Percentiles rank a stretch among this genome's conserved stretches.
phyloP scores from a whole-genome alignment of 768 basidiomycete species.

The Cyathus striatus region DNA sequence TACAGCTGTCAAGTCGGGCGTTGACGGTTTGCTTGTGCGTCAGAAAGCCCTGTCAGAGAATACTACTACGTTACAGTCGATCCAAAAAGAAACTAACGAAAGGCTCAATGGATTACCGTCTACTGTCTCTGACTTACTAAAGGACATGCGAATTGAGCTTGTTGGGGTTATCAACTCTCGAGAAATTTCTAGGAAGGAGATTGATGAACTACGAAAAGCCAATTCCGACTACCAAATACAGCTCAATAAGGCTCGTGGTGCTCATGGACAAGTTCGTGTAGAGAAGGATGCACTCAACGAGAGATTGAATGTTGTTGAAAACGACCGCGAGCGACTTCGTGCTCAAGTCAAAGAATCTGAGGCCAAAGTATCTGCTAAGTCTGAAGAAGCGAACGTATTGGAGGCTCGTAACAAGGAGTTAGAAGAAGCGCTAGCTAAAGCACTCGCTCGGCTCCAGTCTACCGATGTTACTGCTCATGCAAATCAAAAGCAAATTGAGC shows the following conservation, averaged over 20 bases:
- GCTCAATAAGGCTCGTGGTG: constrained; percentile 69
- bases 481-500: constrained; percentile 52
- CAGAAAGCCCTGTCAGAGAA: constrained; percentile 46
- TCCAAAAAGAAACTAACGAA: constrained; percentile 48
- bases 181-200: constrained; percentile 53
- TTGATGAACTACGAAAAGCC: constrained; percentile 63
- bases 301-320: constrained; percentile 54
- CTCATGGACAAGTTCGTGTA: constrained; percentile 73
- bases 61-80: constrained; percentile 40
- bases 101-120: constrained; percentile 56
- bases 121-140: constrained; percentile 47
- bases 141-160: constrained; percentile 60
- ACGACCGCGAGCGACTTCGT: constrained; percentile 60
- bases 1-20: constrained; percentile 37
- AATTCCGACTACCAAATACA: constrained; percentile 72
- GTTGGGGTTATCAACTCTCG: constrained; percentile 57
- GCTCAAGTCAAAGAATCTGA: constrained; percentile 53
- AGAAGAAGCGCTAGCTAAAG: constrained; percentile 70
- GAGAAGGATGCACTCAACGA: constrained; percentile 75
- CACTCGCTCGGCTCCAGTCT: constrained; percentile 63
- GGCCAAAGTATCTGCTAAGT: constrained; percentile 31
- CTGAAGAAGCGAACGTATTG: constrained; percentile 39
- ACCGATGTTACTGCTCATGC: constrained; percentile 65
- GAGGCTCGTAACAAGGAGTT: constrained; percentile 54
- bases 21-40: constrained; percentile 45